A percentile compares a stretch with the other conserved stretches of the same genome.
phyloP scores from a whole-genome alignment of 2,329 filamentous ascomycete genomes.

The Aspergillus sp. region DNA sequence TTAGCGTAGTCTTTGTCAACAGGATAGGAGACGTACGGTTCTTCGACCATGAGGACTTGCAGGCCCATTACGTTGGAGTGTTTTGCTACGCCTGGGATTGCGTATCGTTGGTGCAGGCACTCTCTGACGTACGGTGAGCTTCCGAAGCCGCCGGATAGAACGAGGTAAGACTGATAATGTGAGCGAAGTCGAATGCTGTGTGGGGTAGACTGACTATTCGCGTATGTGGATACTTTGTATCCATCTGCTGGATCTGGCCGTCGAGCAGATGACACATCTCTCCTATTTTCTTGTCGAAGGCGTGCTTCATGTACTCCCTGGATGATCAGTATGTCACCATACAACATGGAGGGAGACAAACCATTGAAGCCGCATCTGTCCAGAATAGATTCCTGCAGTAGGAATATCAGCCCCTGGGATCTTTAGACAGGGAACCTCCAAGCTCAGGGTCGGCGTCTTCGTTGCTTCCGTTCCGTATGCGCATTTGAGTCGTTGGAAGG shows the following conservation, averaged over 20 bases:
- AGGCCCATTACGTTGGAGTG: conserved; percentile 22
- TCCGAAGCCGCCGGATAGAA: conserved; percentile 35
- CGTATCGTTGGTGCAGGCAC: conserved; percentile 25
- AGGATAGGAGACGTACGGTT: conserved; percentile 25
- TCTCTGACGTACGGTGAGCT: conserved; percentile 32
- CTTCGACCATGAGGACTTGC: conserved; percentile 31
- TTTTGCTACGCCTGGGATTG: conserved; percentile 8
- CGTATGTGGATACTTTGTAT: conserved; percentile 22
- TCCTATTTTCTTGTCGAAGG: conserved; percentile 26
- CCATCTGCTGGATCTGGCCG: conserved; percentile 25
- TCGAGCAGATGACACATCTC: conserved; percentile 31
- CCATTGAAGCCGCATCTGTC: conserved; percentile 32
- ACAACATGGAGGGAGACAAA: neutral
- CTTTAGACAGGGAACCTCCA: conserved; percentile 29
- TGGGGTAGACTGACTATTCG: conserved; percentile 24
- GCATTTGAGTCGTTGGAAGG: conserved; percentile 35
- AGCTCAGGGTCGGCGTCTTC: conserved; percentile 24
- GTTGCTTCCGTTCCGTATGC: conserved; percentile 29
- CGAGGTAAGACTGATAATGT: conserved; percentile 25
- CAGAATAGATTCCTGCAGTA: conserved; percentile 27
- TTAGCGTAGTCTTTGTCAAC: neutral
- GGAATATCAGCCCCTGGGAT: conserved; percentile 19
- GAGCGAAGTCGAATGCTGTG: neutral
- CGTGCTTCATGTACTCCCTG: conserved; percentile 20
- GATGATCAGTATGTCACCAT: neutral